phyloP scores from a whole-genome alignment of 2,329 filamentous ascomycete species.

The Aspergillus spinulosporus region DNA sequence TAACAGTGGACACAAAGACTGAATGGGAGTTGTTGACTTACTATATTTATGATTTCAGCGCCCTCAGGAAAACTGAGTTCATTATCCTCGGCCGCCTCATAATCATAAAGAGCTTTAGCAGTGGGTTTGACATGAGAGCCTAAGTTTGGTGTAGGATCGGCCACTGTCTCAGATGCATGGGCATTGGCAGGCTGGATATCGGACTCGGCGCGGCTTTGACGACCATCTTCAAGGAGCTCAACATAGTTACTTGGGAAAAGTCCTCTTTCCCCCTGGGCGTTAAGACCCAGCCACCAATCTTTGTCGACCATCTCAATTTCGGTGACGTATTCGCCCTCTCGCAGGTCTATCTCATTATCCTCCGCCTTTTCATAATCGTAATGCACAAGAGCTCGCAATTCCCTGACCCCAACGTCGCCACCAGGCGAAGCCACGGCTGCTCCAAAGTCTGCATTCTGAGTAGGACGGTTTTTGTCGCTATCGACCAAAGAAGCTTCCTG shows the following conservation, averaged over 20 bases:
- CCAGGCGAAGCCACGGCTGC: slow-evolving; percentile 50
- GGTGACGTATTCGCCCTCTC: slow-evolving; percentile 82
- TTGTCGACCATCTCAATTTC: slow-evolving; percentile 97
- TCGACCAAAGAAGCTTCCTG: slow-evolving; percentile 63
- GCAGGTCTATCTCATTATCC: slow-evolving; percentile 90
- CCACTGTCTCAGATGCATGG: slow-evolving; percentile 33
- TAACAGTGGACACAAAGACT: background rate
- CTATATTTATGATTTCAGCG: slow-evolving; percentile 75
- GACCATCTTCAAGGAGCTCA: slow-evolving; percentile 70
- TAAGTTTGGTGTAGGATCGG: slow-evolving; percentile 38
- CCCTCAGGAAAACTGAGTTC: slow-evolving; percentile 82
- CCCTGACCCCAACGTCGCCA: slow-evolving; percentile 52
- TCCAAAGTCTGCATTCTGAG: slow-evolving; percentile 60
- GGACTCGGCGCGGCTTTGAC: slow-evolving; percentile 23
- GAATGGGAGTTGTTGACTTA: slow-evolving; percentile 47
- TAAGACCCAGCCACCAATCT: slow-evolving; percentile 98
- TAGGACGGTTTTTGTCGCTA: slow-evolving; percentile 63
- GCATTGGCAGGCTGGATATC: slow-evolving; percentile 36
- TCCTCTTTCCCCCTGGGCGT: slow-evolving; percentile 77
- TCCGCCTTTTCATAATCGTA: slow-evolving; percentile 98
- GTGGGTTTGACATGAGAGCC: slow-evolving; percentile 54
- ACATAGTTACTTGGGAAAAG: slow-evolving; percentile 98
- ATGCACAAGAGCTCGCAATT: slow-evolving; percentile 74
- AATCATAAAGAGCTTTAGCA: slow-evolving; percentile 88
- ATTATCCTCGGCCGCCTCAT: slow-evolving; percentile 96